phyloP scores from a whole-genome alignment of 495 filamentous ascomycete species.

The Penicillium herquei region DNA sequence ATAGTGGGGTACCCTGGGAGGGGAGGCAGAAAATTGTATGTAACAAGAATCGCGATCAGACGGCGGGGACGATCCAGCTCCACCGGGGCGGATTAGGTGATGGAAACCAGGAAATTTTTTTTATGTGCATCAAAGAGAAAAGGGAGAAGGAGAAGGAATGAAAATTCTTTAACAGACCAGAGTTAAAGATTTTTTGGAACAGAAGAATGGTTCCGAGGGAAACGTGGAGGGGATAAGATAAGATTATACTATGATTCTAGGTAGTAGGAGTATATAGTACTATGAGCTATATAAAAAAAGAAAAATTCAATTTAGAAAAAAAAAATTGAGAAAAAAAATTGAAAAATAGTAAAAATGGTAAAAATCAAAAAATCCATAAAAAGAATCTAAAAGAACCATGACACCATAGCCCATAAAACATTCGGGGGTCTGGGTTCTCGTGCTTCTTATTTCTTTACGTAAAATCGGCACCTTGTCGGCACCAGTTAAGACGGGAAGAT shows the following conservation, averaged over 20 bases:
- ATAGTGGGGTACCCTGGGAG: constrained; percentile 31
- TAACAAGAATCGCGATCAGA: constrained; percentile 29
- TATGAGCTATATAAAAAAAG: neutral
- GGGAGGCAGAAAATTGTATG: constrained; percentile 23
- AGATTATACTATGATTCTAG: neutral
- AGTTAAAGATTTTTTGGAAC: too few relatives aligned
- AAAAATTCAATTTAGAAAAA: neutral
- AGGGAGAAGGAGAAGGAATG: neutral
- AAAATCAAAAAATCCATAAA: neutral
- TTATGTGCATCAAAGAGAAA: constrained; percentile 1
- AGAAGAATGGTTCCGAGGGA: constrained; percentile 8
- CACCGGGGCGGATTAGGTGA: constrained; percentile 23
- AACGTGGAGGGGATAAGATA: constrained; percentile 24
- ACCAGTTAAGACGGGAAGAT: constrained; percentile 20
- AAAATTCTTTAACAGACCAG: neutral
- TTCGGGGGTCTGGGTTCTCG: neutral
- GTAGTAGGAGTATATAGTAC: neutral
- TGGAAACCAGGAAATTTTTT: constrained; percentile 17
- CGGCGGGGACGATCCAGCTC: constrained; percentile 15
- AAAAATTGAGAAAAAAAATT: neutral
- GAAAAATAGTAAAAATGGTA: neutral
- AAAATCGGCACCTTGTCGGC: constrained; percentile 31
- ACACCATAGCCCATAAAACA: constrained; percentile 16
- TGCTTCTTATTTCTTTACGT: constrained; percentile 27
- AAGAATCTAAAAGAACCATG: constrained; percentile 3